Evolutionary conservation across 139 green algal genomes (phyloP), one percentile per base, ranked within the genome.

Genomic region (Limnomonas spitsbergensis): DNA sequence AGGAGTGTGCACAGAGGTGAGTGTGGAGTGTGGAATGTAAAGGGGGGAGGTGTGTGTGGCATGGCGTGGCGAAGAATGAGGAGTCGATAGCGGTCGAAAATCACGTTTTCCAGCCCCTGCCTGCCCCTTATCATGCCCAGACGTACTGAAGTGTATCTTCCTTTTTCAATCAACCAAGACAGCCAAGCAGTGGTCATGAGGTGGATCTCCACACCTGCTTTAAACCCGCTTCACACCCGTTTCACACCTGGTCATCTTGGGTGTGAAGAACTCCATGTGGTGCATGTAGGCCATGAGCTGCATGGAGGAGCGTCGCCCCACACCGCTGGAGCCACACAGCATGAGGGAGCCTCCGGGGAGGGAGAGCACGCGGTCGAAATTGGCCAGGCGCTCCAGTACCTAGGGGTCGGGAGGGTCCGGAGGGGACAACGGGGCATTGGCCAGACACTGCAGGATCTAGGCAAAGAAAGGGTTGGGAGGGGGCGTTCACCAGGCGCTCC

Each of bases 201-300:
- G n/a, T n/a, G n/a, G n/a, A n/a, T 40, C 7, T 40, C 3, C 14
- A 73, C 66, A 40, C 27, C 3, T 26, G 31, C 4, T 40, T 39
- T 9, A 34, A n/a, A n/a, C n/a, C 69, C n/a, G 26, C 26, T 37
- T 24, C 61, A 72, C 61, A 72, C 26, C 9, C 26, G 26, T 72
- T 34, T 88, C 86, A 40, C 68, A 47, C 39, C 78, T 84, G 37
- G 75, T 86, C 80, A 88, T 89, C 67, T 83, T 87, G 38, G 89
- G 90, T 24, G 84, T 87, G 69, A 86, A 82, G 27, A 92, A 77
- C 36, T 91, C 82, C 80, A 94, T 83, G 74, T 88, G 85, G 75
- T 92, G 87, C 83, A 92, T 92, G 88, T 94, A 92, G 1, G 87
- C 85, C 40, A 88, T 80, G 52, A 97, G 87, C 77, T 85, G 78